Base-by-base conservation (phyloP, 2,329 filamentous ascomycete species). In the Penicillium sp. region DNA sequence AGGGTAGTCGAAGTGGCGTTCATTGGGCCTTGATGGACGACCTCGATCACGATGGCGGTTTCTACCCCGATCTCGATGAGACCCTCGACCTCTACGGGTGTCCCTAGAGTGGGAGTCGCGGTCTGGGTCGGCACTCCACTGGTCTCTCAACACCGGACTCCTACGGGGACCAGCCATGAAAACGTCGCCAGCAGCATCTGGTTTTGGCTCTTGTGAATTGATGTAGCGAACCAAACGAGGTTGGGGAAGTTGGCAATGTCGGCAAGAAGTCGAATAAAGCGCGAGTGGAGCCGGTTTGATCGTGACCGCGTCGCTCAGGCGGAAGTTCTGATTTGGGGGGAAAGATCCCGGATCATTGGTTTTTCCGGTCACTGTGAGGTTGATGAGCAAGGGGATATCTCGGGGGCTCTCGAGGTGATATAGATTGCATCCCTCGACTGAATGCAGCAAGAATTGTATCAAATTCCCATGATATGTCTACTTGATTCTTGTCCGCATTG, bases 141-240 rank as follows among this genome's bases (percentile, higher is more conserved):
- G 72, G 70, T 80, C 75, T 77, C 74, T 81, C 76, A 80, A 74
- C 69, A 75, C 74, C 70, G 77, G 77, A 74, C 76, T 79, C 73
- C 73, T 74, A 73, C 72, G 75, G 70, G 77, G 77, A 71, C 75
- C 76, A 75, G 78, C 78, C 79, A 81, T 81, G 73, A 76, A 75
- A 70, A 68, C 67, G 65, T 62, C 63, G 68, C 68, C 69, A 70
- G 66, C 75, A 65, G 72, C 78, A 80, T 80, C 71, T 70, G 73
- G 68, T 59, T 67, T 54, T 53, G 47, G 46, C 48, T 51, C 22
- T 26, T 21, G 24, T 11, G 31, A 13, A 27, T 27, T 51, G 60
- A 59, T 33, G 53, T 29, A 35, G 21, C 55, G 52, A 57, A 55
- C 48, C 27, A 39, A 46, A 9, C 33, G 50, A 46, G 31, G 47